phyloP scores from a whole-genome alignment of 2,329 filamentous ascomycete genomes.

The Penicillium sp. region DNA sequence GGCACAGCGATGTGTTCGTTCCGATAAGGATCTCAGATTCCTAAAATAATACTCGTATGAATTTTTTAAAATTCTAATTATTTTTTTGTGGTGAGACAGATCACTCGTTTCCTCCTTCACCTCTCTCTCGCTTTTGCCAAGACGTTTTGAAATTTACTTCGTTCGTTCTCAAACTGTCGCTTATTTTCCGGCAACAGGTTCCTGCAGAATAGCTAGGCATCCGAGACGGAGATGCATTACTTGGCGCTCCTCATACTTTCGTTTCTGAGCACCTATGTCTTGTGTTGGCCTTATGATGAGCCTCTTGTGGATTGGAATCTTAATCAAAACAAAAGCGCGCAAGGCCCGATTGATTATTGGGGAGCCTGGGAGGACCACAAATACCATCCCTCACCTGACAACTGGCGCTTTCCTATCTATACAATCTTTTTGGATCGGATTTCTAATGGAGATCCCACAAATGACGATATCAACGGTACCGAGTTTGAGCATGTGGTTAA shows the following conservation, averaged over 20 bases:
- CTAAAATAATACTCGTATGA: too few species aligned
- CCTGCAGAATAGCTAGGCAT: neutral
- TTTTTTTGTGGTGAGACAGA: neutral
- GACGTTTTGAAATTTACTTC: neutral
- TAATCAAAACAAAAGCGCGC: conserved; percentile 61
- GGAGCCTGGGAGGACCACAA: conserved; percentile 55
- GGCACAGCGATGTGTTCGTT: neutral
- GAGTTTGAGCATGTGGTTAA: conserved; percentile 61
- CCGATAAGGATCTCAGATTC: neutral
- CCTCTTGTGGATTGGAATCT: conserved; percentile 58
- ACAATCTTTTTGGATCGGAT: conserved; percentile 65
- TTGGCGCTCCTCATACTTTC: neutral
- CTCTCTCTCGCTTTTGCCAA: neutral
- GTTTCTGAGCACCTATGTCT: conserved; percentile 2
- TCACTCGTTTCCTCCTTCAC: neutral
- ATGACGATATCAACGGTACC: conserved; percentile 64
- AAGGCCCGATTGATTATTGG: conserved; percentile 58
- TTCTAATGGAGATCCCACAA: conserved; percentile 64
- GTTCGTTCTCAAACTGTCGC: neutral
- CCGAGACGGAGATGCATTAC: neutral
- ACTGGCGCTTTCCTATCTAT: conserved; percentile 68
- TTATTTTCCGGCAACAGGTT: neutral
- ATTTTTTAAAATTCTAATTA: neutral
- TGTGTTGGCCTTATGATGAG: conserved; percentile 51
- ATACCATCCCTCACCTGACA: conserved; percentile 57